Evolutionary conservation across 805 yeast species (phyloP), one percentile per base, ranked within the genome.

Genomic region (Blastobotrys muscicola): DNA sequence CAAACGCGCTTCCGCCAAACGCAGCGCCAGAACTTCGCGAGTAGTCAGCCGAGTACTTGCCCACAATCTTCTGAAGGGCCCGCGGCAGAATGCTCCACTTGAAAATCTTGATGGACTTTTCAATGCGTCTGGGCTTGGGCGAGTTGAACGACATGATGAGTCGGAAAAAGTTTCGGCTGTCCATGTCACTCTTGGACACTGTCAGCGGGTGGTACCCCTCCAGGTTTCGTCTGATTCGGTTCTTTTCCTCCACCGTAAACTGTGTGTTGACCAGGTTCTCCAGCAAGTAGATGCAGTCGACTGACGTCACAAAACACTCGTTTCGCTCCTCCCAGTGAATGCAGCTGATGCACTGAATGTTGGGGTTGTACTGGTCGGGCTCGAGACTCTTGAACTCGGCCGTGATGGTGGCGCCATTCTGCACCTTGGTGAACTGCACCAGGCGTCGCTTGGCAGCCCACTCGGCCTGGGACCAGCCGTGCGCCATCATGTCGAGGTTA

Each of bases 71-170:
- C 20, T 62, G 58, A 41, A 80, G 54, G 0, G 85, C 85, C 29
- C 61, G 66, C 33, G 65, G 71, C 20, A 80, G 60, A 36, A 69
- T 66, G 14, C 57, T 53, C 86, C 86, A 80, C 20, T 66, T 65
- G 52, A 80, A 75, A 3, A 80, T 84, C 55, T 80, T 80, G 47
- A 80, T 72, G 55, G 79, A 83, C 56, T 80, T 80, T 52, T 78
- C 85, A 37, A 80, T 80, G 50, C 78, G 78, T 35, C 86, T 63
- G 4, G 86, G 86, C 50, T 76, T 67, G 2, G 86, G 86, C 44
- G 68, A 68, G 26, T 72, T 73, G 66, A 73, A 80, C 29, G 68
- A 61, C 85, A 80, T 80, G 32, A 80, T 70, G 40, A 71, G 50
- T 55, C 64, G 56, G 55, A 72, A 73, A 41, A 72, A 67, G 23